phyloP scores from a whole-genome alignment of 108 stramenopile species.

The Pseudonitzschia delicatissima region DNA sequence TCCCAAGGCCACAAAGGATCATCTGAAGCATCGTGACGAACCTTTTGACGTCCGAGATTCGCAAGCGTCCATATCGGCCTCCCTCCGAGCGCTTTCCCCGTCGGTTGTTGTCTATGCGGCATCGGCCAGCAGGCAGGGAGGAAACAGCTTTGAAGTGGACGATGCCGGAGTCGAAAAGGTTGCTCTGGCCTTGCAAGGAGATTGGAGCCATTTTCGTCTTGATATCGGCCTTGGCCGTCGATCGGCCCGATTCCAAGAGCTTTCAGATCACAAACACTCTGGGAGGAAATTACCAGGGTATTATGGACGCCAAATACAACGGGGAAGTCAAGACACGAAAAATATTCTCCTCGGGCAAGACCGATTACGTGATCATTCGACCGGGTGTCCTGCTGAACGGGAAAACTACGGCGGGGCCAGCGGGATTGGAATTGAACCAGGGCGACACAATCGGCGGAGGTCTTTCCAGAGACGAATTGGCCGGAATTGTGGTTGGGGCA shows the following conservation, averaged over 20 bases:
- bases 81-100: not conserved
- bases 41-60: constrained; percentile 11
- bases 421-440: constrained; percentile 43
- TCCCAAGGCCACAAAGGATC: not conserved
- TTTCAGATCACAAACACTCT: constrained; percentile 44
- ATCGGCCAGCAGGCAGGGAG: constrained; percentile 48
- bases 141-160: constrained; percentile 32
- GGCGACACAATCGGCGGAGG: constrained; percentile 51
- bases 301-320: constrained; percentile 46
- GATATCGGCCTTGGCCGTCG: constrained; percentile 41
- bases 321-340: constrained; percentile 23
- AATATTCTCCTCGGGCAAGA: not conserved
- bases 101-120: constrained; percentile 52
- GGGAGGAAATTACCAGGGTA: constrained; percentile 27
- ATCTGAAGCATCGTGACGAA: not conserved
- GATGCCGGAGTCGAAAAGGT: constrained; percentile 38
- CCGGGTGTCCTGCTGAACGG: constrained; percentile 42
- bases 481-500: constrained; percentile 42
- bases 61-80: not conserved
- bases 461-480: constrained; percentile 47
- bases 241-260: constrained; percentile 42
- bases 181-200: constrained; percentile 32
- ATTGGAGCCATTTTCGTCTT: constrained; percentile 36
- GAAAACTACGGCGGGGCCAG: constrained; percentile 32
- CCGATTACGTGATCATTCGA: constrained; percentile 43